Evolutionary conservation across 2,329 filamentous ascomycete species (phyloP), one percentile per base, ranked within the genome.

Genomic region (Botrytis fragariae): DNA sequence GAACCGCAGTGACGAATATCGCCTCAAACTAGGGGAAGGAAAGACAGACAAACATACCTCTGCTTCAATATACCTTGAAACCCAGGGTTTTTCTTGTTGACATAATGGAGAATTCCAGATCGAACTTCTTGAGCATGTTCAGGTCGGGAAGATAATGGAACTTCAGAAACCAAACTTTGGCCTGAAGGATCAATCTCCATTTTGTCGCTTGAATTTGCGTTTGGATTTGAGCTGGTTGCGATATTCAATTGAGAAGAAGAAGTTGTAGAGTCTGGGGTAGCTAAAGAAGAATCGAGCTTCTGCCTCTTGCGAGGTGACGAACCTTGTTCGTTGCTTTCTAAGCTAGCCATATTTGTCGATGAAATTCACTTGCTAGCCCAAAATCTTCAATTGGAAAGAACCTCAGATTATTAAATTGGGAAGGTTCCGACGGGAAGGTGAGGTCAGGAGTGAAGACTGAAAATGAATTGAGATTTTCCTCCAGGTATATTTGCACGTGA

Each of bases 21-120:
- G n/a, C 25, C 54, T 22, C 14, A 12, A 1, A 29, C 16, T 10
- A 4, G 10, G 39, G 29, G 60, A 62, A 64, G 68, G 61, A 39
- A 37, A 59, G 51, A 29, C 48, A 39, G 25, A 20, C 22, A 45
- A 72, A 77, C 77, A 67, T 80, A 89, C 87, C 89, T 87, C 80
- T 92, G 90, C 84, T 93, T 93, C 79, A 93, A 79, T 22, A 90
- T 84, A 29, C 90, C 91, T 22, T 83, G 82, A 76, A 93, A 93
- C 1, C 89, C 88, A 72, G 85, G 82, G 45, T 86, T 85, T n/a
- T 86, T 81, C 1, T 85, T 82, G 63, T 86, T 88, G 25, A 92
- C 87, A 80, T 88, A 92, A 76, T 88, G 85, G 14, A 87, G 88
- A 76, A 93, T 93, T 42, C 91, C 91, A 72, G 87, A 86, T 68